Evolutionary conservation across 1,139 yeast genomes (phyloP).

Genomic region (Saccharomyces hybrid): DNA sequence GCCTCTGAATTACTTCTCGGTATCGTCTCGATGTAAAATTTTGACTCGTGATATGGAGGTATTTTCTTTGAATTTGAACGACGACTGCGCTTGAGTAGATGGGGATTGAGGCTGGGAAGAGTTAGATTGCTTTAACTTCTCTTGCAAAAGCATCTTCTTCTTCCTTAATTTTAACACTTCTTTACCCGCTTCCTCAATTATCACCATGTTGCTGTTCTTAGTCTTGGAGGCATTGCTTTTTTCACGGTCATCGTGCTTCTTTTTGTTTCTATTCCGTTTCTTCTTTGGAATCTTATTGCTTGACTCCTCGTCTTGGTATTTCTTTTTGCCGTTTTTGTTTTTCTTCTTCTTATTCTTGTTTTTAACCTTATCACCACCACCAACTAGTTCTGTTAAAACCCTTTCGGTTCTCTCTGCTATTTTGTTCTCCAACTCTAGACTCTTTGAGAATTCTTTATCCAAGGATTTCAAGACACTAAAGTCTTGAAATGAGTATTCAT

Average conservation of each 20-base stretch:
- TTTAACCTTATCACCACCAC: constrained; percentile 7
- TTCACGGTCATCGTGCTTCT: not conserved
- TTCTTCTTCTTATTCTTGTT: constrained; percentile 3
- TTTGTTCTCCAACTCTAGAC: constrained; percentile 10
- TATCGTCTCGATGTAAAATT: not conserved
- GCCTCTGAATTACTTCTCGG: not conserved
- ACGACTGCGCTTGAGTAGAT: not conserved
- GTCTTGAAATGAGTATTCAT: constrained; percentile 20
- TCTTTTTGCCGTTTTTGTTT: constrained; percentile 9
- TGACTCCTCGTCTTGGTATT: constrained; percentile 3
- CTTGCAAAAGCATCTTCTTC: constrained; percentile 9
- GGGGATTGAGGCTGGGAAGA: not conserved
- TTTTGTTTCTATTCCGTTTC: constrained; percentile 7
- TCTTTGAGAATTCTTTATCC: constrained; percentile 21
- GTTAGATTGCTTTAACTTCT: constrained; percentile 3
- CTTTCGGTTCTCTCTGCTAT: constrained; percentile 14
- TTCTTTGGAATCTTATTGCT: constrained; percentile 11
- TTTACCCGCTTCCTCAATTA: constrained; percentile 30
- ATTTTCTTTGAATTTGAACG: not conserved
- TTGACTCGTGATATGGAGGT: not conserved
- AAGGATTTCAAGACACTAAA: constrained; percentile 24
- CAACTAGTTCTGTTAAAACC: constrained; percentile 22
- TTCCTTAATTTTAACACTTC: constrained; percentile 25
- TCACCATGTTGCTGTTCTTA: constrained; percentile 23
- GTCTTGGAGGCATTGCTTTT: not conserved